Conservation (phyloP, 2,329 filamentous ascomycete genomes). For the Ilyonectria robusta region DNA sequence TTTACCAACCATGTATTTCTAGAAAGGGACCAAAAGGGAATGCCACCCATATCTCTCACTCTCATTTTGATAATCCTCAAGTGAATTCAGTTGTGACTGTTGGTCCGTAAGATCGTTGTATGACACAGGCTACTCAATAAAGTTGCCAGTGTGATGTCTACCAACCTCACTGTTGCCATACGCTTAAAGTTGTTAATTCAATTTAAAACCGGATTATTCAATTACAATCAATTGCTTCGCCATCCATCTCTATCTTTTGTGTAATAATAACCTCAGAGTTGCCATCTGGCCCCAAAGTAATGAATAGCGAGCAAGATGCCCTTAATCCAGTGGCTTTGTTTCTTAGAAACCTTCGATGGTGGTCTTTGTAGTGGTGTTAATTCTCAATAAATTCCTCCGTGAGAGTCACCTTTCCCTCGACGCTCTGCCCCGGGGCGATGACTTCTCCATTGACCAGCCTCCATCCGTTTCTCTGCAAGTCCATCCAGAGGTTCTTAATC, state of each 20-base stretch:
- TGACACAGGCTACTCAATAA: background rate
- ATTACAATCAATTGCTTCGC: background rate
- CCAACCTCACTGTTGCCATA: background rate
- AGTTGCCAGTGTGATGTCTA: no score
- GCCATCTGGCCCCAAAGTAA: background rate
- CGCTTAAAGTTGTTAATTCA: background rate
- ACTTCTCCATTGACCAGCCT: constrained; percentile 65
- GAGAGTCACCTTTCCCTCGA: constrained; percentile 44
- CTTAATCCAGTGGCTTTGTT: no score
- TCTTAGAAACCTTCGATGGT: background rate
- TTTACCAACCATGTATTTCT: constrained; percentile 54
- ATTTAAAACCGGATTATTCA: background rate
- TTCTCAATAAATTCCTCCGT: constrained; percentile 58
- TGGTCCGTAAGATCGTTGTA: background rate
- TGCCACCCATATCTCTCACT: constrained; percentile 45
- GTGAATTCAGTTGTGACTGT: background rate
- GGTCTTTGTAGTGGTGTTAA: background rate
- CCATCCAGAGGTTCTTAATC: constrained; percentile 78
- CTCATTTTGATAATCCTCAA: constrained; percentile 11
- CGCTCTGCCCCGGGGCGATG: constrained; percentile 53
- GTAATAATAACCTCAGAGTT: background rate
- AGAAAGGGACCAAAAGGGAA: constrained; percentile 47
- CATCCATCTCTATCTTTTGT: background rate
- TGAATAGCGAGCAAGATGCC: background rate
- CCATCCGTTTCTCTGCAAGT: constrained; percentile 79